A percentile compares a stretch with the other conserved stretches of the same genome.
phyloP scores from a whole-genome alignment of 169 alveolate species.

The Prorocentrum cordatum region DNA sequence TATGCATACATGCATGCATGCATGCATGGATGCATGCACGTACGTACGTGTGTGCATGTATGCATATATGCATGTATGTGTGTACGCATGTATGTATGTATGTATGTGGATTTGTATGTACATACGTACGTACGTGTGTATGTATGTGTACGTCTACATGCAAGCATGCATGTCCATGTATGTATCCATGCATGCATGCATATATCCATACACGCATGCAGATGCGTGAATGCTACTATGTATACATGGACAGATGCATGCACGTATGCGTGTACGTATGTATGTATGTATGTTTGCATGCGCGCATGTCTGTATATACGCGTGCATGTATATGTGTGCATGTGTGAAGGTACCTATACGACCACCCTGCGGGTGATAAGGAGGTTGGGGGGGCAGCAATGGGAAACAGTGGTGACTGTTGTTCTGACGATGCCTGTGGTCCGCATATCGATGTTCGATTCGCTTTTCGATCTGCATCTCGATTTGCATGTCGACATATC shows the following conservation, averaged over 20 bases:
- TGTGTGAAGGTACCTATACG: not conserved
- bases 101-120: not conserved
- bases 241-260: not conserved
- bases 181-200: not conserved
- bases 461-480: too few species aligned
- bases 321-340: not conserved
- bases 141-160: not conserved
- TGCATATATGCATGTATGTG: not conserved
- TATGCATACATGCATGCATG: not conserved
- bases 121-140: not conserved
- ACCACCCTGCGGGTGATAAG: too few species aligned
- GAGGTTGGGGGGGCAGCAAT: too few species aligned
- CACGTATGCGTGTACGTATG: not conserved
- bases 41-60: not conserved
- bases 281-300: not conserved
- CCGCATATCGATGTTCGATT: too few species aligned
- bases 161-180: too few species aligned
- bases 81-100: not conserved
- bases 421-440: too few species aligned
- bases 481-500: too few species aligned
- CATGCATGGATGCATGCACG: not conserved
- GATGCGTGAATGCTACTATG: not conserved
- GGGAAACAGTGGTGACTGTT: too few species aligned
- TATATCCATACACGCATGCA: not conserved
- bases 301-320: not conserved